A percentile compares a stretch with the other conserved stretches of the same genome.
phyloP scores from a whole-genome alignment of 2,329 filamentous ascomycete species.

The Apiospora phragmitis region DNA sequence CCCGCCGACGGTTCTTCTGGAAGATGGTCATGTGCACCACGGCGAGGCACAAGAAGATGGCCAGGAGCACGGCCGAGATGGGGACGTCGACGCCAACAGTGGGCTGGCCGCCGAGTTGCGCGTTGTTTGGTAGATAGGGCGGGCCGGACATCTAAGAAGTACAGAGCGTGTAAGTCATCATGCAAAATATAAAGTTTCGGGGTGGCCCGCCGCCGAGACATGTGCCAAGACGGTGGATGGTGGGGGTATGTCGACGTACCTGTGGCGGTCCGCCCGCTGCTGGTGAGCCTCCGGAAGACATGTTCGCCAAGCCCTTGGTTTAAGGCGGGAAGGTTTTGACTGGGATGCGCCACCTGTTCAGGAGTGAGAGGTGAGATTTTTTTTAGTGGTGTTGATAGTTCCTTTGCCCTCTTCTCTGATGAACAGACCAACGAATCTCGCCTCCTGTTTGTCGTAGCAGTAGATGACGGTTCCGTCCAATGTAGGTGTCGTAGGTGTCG shows the following conservation, averaged over 20 bases:
- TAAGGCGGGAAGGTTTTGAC: not conserved
- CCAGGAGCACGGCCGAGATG: slow-evolving; percentile 5
- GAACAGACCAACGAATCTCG: not conserved
- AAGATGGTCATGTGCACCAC: slow-evolving; percentile 57
- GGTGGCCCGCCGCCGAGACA: not conserved
- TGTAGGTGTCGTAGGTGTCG: not conserved
- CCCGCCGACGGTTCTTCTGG: slow-evolving; percentile 32
- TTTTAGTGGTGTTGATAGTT: not conserved
- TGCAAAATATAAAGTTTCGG: not conserved
- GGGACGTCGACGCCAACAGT: not conserved
- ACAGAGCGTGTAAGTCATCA: not conserved
- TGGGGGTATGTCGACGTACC: not conserved
- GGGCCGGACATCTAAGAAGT: slow-evolving; percentile 9
- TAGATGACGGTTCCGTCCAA: not conserved
- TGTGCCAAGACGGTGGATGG: not conserved
- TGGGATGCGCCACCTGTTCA: not conserved
- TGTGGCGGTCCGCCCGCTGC: not conserved
- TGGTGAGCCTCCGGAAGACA: not conserved
- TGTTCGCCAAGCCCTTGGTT: not conserved
- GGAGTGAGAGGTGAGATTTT: not conserved
- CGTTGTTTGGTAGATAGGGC: not conserved
- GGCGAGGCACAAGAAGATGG: not conserved
- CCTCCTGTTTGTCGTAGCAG: not conserved
- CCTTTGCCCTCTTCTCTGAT: not conserved
- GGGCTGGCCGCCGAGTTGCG: not conserved